Evolutionary conservation across 371 early-diverging fungal genomes (phyloP).

Genomic region (Choanephora cucurbitarum): DNA sequence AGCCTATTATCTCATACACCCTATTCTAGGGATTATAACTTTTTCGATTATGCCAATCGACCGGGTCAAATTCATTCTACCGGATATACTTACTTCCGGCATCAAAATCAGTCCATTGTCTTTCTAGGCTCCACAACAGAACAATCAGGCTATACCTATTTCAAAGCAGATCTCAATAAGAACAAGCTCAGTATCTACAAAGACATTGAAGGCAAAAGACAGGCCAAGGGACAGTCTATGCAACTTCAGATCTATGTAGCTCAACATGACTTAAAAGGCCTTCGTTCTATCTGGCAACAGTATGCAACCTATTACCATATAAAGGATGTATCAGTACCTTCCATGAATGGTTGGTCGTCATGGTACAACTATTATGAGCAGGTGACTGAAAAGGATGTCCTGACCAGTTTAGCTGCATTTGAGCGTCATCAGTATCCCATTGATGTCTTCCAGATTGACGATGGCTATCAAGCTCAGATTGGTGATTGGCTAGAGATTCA

Average conservation of each 20-base stretch:
- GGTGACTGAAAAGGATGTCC: slow-evolving; percentile 51
- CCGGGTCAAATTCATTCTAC: slow-evolving; percentile 57
- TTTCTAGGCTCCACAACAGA: slow-evolving; percentile 59
- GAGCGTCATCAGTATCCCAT: slow-evolving; percentile 48
- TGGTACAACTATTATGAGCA: slow-evolving; percentile 63
- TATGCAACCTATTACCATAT: slow-evolving; percentile 49
- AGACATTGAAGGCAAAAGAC: slow-evolving; percentile 44
- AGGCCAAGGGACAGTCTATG: slow-evolving; percentile 25
- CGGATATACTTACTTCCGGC: slow-evolving; percentile 54
- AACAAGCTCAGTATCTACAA: slow-evolving; percentile 47
- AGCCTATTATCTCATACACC: slow-evolving; percentile 5
- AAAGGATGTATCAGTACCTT: no score
- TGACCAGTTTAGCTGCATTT: slow-evolving; percentile 45
- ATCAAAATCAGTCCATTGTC: slow-evolving; percentile 28
- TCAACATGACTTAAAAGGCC: slow-evolving; percentile 30
- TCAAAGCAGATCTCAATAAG: slow-evolving; percentile 40
- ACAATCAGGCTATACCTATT: slow-evolving; percentile 56
- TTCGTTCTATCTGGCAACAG: slow-evolving; percentile 42
- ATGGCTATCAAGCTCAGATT: slow-evolving; percentile 56
- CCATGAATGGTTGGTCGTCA: slow-evolving; percentile 68
- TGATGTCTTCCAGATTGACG: slow-evolving; percentile 63
- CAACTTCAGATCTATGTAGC: slow-evolving; percentile 13
- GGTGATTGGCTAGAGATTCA: slow-evolving; percentile 62
- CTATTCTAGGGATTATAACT: slow-evolving; percentile 49
- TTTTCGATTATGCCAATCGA: slow-evolving; percentile 51